A percentile compares a stretch with the other conserved stretches of the same genome.
Evolutionary conservation across 2,329 filamentous ascomycete species (phyloP).

Genomic region (Xylariaceae sp.): DNA sequence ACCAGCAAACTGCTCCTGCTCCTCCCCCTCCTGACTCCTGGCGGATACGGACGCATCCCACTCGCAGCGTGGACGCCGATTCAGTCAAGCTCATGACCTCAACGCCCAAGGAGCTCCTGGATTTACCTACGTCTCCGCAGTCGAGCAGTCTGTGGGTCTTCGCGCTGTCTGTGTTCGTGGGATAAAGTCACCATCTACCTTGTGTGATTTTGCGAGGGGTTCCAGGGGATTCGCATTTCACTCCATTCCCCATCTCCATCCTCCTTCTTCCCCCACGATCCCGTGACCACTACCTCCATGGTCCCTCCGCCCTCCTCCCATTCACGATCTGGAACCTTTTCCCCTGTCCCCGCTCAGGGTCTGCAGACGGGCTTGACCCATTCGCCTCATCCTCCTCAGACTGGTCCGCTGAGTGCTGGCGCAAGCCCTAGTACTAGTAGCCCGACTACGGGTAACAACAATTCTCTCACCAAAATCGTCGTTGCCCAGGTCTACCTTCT

Average conservation of each 20-base stretch:
- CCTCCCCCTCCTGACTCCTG: too few species aligned
- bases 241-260: slow-evolving; percentile 19
- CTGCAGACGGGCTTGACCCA: slow-evolving; percentile 52
- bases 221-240: slow-evolving; percentile 27
- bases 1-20: background rate
- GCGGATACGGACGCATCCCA: background rate
- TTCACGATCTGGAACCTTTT: slow-evolving; percentile 59
- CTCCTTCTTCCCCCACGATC: slow-evolving; percentile 22
- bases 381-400: slow-evolving; percentile 53
- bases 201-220: slow-evolving; percentile 28
- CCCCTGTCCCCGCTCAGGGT: slow-evolving; percentile 54
- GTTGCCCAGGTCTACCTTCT: slow-evolving; percentile 93
- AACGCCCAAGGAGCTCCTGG: slow-evolving; percentile 19
- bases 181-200: slow-evolving; percentile 7
- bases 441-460: slow-evolving; percentile 50
- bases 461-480: slow-evolving; percentile 82
- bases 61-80: slow-evolving; percentile 8
- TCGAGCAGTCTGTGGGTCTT: slow-evolving; percentile 9
- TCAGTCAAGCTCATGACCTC: slow-evolving; percentile 27
- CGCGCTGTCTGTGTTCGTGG: slow-evolving; percentile 7
- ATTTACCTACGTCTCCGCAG: slow-evolving; percentile 18
- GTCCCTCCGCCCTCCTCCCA: slow-evolving; percentile 33
- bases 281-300: slow-evolving; percentile 32
- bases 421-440: slow-evolving; percentile 58
- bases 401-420: slow-evolving; percentile 53